Evolutionary conservation across 352 stramenopile species (phyloP).

Genomic region (Phytophthora ramorum): DNA sequence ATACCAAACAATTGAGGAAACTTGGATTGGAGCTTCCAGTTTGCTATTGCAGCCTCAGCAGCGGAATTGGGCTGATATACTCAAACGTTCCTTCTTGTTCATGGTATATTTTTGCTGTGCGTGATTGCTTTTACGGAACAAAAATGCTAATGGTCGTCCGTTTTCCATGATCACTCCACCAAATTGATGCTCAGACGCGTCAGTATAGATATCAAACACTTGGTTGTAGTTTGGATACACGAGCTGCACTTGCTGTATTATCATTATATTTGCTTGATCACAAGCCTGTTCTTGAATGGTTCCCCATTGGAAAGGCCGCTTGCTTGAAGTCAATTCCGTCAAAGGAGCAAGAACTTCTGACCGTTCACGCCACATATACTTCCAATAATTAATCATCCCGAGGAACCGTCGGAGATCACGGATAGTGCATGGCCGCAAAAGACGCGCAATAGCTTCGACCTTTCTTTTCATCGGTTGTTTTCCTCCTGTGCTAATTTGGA

Average conservation of each 20-base stretch:
- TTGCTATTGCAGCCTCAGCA: too few species aligned
- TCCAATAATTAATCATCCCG: slow-evolving; percentile 11
- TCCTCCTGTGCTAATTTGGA: neutral
- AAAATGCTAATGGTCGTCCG: neutral
- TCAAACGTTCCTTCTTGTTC: slow-evolving; percentile 36
- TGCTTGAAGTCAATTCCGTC: slow-evolving; percentile 4
- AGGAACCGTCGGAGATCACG: slow-evolving; percentile 3
- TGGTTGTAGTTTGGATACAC: neutral
- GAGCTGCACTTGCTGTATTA: neutral
- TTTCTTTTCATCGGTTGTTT: neutral
- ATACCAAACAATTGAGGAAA: too few species aligned
- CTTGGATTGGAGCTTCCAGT: too few species aligned
- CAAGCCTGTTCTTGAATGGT: neutral
- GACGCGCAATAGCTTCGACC: neutral
- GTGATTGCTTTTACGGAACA: neutral
- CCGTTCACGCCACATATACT: slow-evolving; percentile 1
- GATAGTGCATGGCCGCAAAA: neutral
- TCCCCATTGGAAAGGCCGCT: neutral
- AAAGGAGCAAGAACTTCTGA: neutral
- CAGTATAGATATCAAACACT: slow-evolving; percentile 6
- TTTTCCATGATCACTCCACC: slow-evolving; percentile 4
- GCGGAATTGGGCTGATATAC: too few species aligned
- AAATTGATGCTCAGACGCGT: slow-evolving; percentile 5
- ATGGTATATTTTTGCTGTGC: slow-evolving; percentile 3
- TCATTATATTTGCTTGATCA: neutral